These are phyloP conservation scores for Ceratocystis cubensis DNA, from an alignment of 2,329 filamentous ascomycete genomes.

Conservation along the genomic window DNA sequence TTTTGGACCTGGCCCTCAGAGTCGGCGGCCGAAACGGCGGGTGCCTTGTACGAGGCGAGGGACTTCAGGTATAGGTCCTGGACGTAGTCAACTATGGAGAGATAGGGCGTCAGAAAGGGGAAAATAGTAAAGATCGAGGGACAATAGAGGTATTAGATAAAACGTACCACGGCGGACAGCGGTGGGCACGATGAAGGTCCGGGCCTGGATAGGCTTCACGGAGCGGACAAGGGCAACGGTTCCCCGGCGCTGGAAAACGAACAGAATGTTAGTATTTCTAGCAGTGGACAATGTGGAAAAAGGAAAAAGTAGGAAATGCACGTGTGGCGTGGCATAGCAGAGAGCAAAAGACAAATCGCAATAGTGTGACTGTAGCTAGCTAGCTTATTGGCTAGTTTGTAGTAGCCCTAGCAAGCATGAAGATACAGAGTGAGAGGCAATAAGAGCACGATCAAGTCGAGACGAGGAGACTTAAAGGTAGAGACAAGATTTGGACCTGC, in stretches of 20 bases:
- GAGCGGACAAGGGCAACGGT: slow-evolving; percentile 24
- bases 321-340: neutral
- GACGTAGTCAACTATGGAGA: slow-evolving; percentile 70
- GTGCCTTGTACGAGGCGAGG: slow-evolving; percentile 87
- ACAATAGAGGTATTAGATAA: neutral
- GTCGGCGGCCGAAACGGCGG: slow-evolving; percentile 71
- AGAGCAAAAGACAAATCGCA: slow-evolving; percentile 5
- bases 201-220: slow-evolving; percentile 39
- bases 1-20: slow-evolving; percentile 82
- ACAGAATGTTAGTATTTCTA: slow-evolving; percentile 7
- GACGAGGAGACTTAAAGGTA: too few species aligned
- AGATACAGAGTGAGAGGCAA: neutral
- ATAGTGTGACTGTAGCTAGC: neutral
- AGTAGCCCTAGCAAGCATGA: neutral
- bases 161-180: slow-evolving; percentile 49
- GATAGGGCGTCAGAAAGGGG: neutral
- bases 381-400: neutral
- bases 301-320: neutral
- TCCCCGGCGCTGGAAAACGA: slow-evolving; percentile 13
- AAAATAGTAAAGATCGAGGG: slow-evolving; percentile 17
- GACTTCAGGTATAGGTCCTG: slow-evolving; percentile 97
- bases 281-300: neutral
- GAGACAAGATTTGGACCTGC: too few species aligned
- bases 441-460: too few species aligned
- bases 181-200: slow-evolving; percentile 48